Conservation (phyloP, 352 stramenopile species). For the Pythium angustatum region DNA sequence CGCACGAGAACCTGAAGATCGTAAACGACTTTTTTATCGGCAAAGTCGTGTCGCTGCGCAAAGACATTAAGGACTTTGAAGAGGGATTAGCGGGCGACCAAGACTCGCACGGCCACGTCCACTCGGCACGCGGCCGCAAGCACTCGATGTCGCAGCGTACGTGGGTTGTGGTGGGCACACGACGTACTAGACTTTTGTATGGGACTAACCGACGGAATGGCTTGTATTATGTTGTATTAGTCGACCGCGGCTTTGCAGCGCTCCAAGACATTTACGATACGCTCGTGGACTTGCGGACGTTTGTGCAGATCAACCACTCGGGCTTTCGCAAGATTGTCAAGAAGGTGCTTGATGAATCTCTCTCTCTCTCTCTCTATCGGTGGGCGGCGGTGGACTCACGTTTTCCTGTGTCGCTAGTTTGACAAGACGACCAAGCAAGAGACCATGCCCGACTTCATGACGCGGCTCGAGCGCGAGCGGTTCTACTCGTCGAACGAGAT, state of each 20-base stretch:
- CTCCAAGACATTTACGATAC: constrained; percentile 91
- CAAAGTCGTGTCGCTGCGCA: constrained; percentile 66
- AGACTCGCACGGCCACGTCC: constrained; percentile 74
- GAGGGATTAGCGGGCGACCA: constrained; percentile 63
- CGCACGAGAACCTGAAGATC: constrained; percentile 75
- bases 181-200: too few species aligned
- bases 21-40: constrained; percentile 86
- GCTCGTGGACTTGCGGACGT: constrained; percentile 87
- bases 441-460: constrained; percentile 78
- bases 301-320: constrained; percentile 91
- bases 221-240: constrained; percentile 3
- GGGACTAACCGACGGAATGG: too few species aligned
- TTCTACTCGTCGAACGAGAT: constrained; percentile 86
- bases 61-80: constrained; percentile 80
- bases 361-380: too few species aligned
- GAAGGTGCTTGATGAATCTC: constrained; percentile 48
- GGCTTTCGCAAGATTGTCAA: constrained; percentile 94
- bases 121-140: constrained; percentile 52
- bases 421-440: constrained; percentile 87
- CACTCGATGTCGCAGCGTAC: constrained; percentile 56
- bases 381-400: background rate
- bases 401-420: constrained; percentile 51
- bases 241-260: constrained; percentile 74
- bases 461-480: constrained; percentile 66
- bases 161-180: constrained; percentile 21